phyloP scores from a whole-genome alignment of 192 early-diverging fungal species.

The Coemansia guatemalensis region DNA sequence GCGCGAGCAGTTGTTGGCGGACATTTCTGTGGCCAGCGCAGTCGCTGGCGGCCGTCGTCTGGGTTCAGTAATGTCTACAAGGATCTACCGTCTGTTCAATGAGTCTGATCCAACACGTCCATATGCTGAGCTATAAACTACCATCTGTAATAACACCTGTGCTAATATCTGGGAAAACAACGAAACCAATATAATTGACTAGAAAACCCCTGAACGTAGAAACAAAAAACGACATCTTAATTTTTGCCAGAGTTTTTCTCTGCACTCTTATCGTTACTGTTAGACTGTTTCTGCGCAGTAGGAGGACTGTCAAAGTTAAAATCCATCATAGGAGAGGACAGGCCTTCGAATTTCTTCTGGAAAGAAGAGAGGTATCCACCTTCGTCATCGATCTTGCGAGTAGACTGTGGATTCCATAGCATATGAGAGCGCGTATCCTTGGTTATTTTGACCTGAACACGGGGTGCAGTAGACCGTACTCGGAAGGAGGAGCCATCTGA shows the following conservation, averaged over 20 bases:
- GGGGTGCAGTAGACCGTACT: conserved; percentile 81
- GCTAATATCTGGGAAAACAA: neutral
- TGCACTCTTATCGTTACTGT: conserved; percentile 9
- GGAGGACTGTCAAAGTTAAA: conserved; percentile 12
- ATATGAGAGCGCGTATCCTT: conserved; percentile 93
- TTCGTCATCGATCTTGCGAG: conserved; percentile 64
- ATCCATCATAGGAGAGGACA: conserved; percentile 10
- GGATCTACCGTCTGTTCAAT: conserved; percentile 33
- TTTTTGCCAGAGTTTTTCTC: conserved; percentile 30
- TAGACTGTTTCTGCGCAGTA: conserved; percentile 1
- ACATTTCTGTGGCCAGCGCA: conserved; percentile 17
- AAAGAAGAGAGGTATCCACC: conserved; percentile 82
- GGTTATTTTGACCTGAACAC: conserved; percentile 77
- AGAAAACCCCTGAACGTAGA: no score
- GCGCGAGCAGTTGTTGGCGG: conserved; percentile 26
- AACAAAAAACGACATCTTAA: neutral
- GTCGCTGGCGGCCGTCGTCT: conserved; percentile 23
- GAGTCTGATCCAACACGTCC: conserved; percentile 27
- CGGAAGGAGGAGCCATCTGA: conserved; percentile 87
- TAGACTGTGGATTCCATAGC: conserved; percentile 84
- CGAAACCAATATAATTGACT: neutral
- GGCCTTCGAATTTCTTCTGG: conserved; percentile 73
- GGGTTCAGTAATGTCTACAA: conserved; percentile 27
- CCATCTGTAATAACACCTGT: neutral
- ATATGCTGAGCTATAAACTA: conserved; percentile 21